These are phyloP conservation scores for Phytophthora agathidicida DNA, from an alignment of 352 stramenopile species.

Conservation along the genomic window DNA sequence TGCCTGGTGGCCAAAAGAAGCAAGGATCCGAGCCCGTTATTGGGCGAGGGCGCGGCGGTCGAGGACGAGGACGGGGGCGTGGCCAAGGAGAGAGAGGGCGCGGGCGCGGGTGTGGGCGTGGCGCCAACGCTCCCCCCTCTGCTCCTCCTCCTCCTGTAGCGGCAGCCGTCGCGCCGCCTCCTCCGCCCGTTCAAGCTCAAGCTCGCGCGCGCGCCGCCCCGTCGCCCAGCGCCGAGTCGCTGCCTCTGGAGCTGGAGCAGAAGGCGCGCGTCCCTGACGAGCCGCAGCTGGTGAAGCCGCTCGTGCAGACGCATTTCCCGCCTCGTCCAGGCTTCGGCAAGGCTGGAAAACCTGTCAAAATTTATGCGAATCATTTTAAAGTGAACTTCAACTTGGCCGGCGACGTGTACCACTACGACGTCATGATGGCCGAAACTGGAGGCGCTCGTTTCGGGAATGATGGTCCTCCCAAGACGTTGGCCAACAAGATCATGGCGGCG, in stretches of 20 bases:
- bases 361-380: constrained; percentile 73
- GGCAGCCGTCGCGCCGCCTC: constrained; percentile 8
- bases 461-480: constrained; percentile 59
- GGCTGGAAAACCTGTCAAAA: constrained; percentile 40
- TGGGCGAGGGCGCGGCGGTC: constrained; percentile 10
- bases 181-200: constrained; percentile 6
- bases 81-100: constrained; percentile 8
- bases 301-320: constrained; percentile 52
- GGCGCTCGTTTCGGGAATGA: constrained; percentile 50
- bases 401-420: constrained; percentile 81
- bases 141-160: not conserved
- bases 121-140: not conserved
- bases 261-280: constrained; percentile 35
- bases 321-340: constrained; percentile 63
- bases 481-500: constrained; percentile 58
- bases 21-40: constrained; percentile 19
- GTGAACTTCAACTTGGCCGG: constrained; percentile 53
- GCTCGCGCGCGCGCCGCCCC: constrained; percentile 3
- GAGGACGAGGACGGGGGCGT: constrained; percentile 8
- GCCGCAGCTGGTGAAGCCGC: constrained; percentile 36
- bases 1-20: constrained; percentile 22
- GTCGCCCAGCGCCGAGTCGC: not conserved
- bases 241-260: constrained; percentile 42
- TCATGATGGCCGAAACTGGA: constrained; percentile 50
- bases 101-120: constrained; percentile 1